A percentile compares a stretch with the other conserved stretches of the same genome.
Conservation (phyloP, 2,329 filamentous ascomycete species). For the Nannizziopsis barbatae region DNA sequence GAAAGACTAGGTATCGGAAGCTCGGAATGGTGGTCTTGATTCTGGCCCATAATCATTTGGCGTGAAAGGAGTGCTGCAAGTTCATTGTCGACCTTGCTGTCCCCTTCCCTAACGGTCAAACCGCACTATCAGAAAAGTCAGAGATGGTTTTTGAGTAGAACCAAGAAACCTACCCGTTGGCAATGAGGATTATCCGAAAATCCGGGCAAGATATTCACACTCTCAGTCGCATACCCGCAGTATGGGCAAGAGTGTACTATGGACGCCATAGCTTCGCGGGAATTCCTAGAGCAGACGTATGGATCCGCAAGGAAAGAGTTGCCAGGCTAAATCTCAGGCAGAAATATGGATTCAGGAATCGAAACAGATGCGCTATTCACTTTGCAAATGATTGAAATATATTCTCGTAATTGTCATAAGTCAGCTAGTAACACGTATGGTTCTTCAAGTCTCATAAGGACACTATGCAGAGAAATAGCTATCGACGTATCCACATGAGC, state of each 20-base stretch:
- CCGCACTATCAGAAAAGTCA: conserved; percentile 26
- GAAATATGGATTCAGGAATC: background rate
- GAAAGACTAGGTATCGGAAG: conserved; percentile 23
- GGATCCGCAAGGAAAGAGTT: background rate
- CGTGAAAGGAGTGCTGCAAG: conserved; percentile 68
- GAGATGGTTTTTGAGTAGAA: background rate
- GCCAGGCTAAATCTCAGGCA: background rate
- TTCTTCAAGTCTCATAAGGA: background rate
- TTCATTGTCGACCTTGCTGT: conserved; percentile 64
- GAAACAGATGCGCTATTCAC: background rate
- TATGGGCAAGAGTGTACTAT: conserved; percentile 12
- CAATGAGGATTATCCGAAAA: conserved; percentile 14
- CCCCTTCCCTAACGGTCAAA: conserved; percentile 33
- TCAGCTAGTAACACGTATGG: background rate
- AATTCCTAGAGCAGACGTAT: background rate
- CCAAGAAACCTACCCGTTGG: conserved; percentile 6
- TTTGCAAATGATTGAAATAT: background rate
- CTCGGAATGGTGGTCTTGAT: conserved; percentile 23
- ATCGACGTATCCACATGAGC: background rate
- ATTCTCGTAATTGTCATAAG: background rate
- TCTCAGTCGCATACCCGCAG: conserved; percentile 12
- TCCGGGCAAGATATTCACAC: conserved; percentile 8
- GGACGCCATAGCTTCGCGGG: conserved; percentile 5
- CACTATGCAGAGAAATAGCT: background rate
- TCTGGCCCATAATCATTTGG: conserved; percentile 53